Percentiles rank a stretch among this genome's conserved stretches.
phyloP scores from a whole-genome alignment of 169 alveolate genomes.

The Plasmodium billcollinsi region DNA sequence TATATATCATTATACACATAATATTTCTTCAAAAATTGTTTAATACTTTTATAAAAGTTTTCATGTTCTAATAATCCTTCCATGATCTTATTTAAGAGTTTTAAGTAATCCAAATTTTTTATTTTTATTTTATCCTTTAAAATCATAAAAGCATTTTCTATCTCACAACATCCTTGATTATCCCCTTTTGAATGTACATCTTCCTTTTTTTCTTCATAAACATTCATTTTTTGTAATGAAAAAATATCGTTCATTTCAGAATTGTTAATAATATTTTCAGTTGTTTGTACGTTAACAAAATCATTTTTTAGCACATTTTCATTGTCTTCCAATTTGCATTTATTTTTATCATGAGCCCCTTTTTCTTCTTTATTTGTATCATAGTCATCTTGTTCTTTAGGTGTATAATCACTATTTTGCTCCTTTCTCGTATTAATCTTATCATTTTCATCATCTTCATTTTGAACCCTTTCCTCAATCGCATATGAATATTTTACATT shows the following conservation, averaged over 20 bases:
- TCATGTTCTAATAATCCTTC: constrained; percentile 45
- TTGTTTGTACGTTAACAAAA: neutral
- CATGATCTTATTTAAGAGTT: constrained; percentile 53
- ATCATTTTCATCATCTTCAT: neutral
- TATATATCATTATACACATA: constrained; percentile 11
- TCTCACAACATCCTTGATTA: neutral
- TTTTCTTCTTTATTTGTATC: neutral
- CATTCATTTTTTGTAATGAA: neutral
- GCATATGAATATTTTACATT: neutral
- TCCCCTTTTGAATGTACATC: neutral
- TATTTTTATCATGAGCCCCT: neutral
- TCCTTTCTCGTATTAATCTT: neutral
- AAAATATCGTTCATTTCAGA: no score
- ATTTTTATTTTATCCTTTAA: constrained; percentile 10
- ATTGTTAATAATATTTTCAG: constrained; percentile 1
- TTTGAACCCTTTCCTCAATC: neutral
- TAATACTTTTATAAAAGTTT: constrained; percentile 15
- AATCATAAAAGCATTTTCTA: constrained; percentile 12
- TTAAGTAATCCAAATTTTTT: constrained; percentile 12
- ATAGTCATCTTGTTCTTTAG: no score
- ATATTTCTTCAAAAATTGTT: constrained; percentile 25
- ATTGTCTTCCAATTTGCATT: neutral
- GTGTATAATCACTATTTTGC: no score
- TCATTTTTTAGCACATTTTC: neutral
- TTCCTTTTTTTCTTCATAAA: neutral